phyloP scores from a whole-genome alignment of 495 filamentous ascomycete genomes.

The Xylaria grammica region DNA sequence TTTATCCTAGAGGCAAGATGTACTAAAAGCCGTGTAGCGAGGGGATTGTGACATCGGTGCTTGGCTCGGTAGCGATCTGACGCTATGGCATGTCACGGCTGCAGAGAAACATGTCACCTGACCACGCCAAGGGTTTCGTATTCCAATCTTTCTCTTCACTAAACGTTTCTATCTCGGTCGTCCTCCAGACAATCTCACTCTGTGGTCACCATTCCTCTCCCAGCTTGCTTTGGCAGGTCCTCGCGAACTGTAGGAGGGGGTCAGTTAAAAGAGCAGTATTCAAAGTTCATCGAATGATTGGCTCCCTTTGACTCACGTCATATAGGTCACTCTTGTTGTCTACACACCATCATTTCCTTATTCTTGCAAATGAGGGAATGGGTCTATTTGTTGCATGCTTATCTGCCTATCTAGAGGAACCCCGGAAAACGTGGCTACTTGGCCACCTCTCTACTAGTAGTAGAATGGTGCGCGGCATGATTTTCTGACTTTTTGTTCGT shows the following conservation, averaged over 20 bases:
- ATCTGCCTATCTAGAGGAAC: constrained; percentile 6
- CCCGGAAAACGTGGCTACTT: constrained; percentile 18
- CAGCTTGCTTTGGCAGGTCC: constrained; percentile 14
- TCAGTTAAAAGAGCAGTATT: not conserved
- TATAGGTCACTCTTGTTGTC: constrained; percentile 14
- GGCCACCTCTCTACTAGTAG: constrained; percentile 11
- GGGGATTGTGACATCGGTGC: constrained; percentile 6
- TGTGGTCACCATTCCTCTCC: not conserved
- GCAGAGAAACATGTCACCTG: constrained; percentile 22
- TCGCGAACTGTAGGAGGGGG: not conserved
- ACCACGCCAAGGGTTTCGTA: constrained; percentile 15
- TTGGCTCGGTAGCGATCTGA: constrained; percentile 11
- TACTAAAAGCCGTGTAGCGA: not conserved
- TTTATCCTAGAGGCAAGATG: not conserved
- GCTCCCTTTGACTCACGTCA: not conserved
- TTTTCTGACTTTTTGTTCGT: constrained; percentile 4
- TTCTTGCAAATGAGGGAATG: not conserved
- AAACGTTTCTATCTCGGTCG: constrained; percentile 1
- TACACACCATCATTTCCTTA: constrained; percentile 9
- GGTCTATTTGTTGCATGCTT: not conserved
- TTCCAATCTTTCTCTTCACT: constrained; percentile 3
- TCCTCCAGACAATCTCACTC: constrained; percentile 7
- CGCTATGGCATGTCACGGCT: constrained; percentile 4
- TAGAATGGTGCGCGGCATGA: not conserved
- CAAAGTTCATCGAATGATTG: not conserved